Base-by-base conservation (phyloP, 176 grass and related monocot genomes). In the Phoenix dactylifera region DNA sequence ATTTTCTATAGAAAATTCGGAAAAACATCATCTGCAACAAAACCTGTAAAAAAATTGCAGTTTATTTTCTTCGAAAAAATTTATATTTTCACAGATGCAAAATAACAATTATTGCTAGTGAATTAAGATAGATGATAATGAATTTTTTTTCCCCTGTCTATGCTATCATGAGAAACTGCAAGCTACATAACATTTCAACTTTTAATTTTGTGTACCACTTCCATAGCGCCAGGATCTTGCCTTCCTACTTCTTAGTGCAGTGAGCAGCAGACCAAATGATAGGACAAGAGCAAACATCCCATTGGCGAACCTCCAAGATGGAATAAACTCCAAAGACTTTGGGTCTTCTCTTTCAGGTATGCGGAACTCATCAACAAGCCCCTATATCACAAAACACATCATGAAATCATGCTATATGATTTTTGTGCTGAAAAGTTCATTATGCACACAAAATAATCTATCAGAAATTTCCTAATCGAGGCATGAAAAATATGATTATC, bases 211-310 rank as follows among this genome's bases (percentile, higher is more conserved):
- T 56, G 55, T 73, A 93, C 94, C 94, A 68, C 88, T 58, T 23
- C 85, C 94, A 74, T 99, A 99, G 64, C 94, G 88, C 94, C 94
- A 99, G 2, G 94, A 93, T 18, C 94, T 79, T 4, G 94, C 94
- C 82, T 99, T 99, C 77, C 94, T 88, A 73, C 94, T 99, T 61
- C 54, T 67, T 51, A 99, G 71, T 18, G 94, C 94, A 18, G 94
- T 99, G 18, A 99, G 73, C 23, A 99, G 54, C 76, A 99, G 94
- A 55, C 94, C 94, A 68, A 99, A 99, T 1, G 94, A 99, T 44
- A 99, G 25, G 15, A 93, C 82, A 0, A 99, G 63, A 0, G 94
- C 94, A 58, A 93, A 99, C 94, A 99, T 93, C 56, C 94, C 94
- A 4, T 99, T 99, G 54, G 94, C 78, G 14, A 99, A 99, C 48